phyloP scores from a whole-genome alignment of 306 rosid species.

The Inga leiocalycina region DNA sequence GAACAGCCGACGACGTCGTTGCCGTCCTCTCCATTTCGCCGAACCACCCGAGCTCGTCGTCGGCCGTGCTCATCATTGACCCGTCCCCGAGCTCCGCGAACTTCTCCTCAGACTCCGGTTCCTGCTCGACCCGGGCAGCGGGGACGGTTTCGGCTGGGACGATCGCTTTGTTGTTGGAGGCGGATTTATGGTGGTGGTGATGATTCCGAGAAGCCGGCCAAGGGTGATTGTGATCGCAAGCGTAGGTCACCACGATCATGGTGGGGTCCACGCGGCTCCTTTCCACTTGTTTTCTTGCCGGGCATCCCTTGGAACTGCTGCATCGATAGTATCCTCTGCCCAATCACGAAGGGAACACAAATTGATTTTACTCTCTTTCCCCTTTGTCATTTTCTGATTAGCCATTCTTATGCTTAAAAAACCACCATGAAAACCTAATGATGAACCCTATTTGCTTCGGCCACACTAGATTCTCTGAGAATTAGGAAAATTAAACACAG shows the following conservation, averaged over 20 bases:
- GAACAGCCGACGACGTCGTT: constrained; percentile 55
- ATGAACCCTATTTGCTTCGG: not conserved
- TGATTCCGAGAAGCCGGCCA: constrained; percentile 70
- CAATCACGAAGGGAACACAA: constrained; percentile 1
- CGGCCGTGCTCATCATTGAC: constrained; percentile 35
- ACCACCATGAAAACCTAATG: constrained; percentile 4
- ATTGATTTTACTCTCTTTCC: not conserved
- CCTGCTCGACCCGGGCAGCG: constrained; percentile 20
- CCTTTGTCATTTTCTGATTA: constrained; percentile 4
- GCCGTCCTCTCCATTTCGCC: constrained; percentile 65
- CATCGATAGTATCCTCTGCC: constrained; percentile 89
- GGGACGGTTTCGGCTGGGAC: constrained; percentile 20
- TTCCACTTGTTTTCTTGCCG: constrained; percentile 96
- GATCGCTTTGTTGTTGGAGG: constrained; percentile 13
- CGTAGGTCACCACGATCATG: constrained; percentile 81
- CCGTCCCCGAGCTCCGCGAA: constrained; percentile 49
- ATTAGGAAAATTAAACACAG: not conserved
- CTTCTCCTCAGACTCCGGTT: constrained; percentile 36
- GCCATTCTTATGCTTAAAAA: not conserved
- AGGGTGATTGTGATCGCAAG: constrained; percentile 88
- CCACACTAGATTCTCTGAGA: not conserved
- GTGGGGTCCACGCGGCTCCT: constrained; percentile 85
- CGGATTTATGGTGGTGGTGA: constrained; percentile 29
- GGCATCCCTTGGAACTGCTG: constrained; percentile 94
- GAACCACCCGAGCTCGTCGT: constrained; percentile 67